Percentiles rank a stretch among this genome's conserved stretches.
Evolutionary conservation across 2,329 filamentous ascomycete genomes (phyloP).

Genomic region (Myriosclerotinia duriaeana): DNA sequence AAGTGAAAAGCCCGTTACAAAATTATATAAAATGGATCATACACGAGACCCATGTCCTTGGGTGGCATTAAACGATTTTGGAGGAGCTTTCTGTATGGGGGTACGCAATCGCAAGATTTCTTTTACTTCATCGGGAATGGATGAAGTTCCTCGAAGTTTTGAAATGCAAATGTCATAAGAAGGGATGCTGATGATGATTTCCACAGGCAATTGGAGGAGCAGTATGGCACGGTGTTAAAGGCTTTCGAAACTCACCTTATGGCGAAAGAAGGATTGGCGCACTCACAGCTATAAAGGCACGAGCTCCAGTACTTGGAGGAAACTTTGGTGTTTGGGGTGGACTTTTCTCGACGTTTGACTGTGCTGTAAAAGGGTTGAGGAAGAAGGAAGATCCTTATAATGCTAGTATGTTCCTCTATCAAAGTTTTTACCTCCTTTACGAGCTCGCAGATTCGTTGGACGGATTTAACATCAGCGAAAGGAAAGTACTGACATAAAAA

Average conservation of each 20-base stretch:
- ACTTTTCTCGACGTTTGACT: slow-evolving; percentile 93
- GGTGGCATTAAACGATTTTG: slow-evolving; percentile 96
- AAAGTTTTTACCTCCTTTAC: background rate
- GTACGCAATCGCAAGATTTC: slow-evolving; percentile 55
- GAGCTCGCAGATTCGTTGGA: background rate
- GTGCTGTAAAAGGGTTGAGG: slow-evolving; percentile 87
- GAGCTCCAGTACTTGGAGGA: slow-evolving; percentile 90
- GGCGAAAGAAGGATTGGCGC: slow-evolving; percentile 95
- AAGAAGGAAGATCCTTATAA: slow-evolving; percentile 99
- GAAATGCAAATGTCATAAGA: background rate
- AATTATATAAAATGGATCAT: slow-evolving; percentile 73
- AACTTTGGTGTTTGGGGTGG: slow-evolving; percentile 99
- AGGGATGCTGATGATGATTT: slow-evolving; percentile 26
- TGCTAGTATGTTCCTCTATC: slow-evolving; percentile 57
- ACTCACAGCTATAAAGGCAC: slow-evolving; percentile 95
- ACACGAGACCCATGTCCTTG: slow-evolving; percentile 94
- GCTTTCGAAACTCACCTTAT: slow-evolving; percentile 83
- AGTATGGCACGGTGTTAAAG: slow-evolving; percentile 97
- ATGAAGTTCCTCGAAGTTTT: background rate
- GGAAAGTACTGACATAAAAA: slow-evolving; percentile 25
- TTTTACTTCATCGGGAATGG: background rate
- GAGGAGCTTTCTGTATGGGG: slow-evolving; percentile 95
- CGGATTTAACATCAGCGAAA: background rate
- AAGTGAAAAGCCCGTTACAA: background rate
- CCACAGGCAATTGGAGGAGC: slow-evolving; percentile 70